A percentile compares a stretch with the other conserved stretches of the same genome.
Conservation (phyloP, 495 filamentous ascomycete genomes). For the Chlorociboria aeruginascens region DNA sequence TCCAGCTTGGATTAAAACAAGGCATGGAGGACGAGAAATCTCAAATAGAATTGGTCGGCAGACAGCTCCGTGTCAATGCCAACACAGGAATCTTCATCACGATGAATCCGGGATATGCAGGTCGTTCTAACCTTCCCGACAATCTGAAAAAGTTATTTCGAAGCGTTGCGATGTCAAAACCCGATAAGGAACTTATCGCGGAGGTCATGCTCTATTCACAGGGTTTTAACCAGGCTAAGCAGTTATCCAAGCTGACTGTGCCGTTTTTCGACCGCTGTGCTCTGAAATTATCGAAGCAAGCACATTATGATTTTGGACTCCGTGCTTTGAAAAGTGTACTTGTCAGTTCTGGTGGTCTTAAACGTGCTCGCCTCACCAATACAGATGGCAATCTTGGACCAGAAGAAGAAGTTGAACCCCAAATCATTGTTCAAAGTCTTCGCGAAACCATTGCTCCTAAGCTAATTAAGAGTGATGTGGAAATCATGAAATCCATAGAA, state of each 20-base stretch:
- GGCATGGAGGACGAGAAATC: conserved; percentile 63
- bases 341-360: conserved; percentile 90
- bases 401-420: conserved; percentile 77
- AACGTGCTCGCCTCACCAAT: conserved; percentile 64
- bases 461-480: conserved; percentile 80
- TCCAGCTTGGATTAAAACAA: conserved; percentile 85
- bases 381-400: conserved; percentile 43
- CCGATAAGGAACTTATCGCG: conserved; percentile 97
- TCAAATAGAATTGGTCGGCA: conserved; percentile 86
- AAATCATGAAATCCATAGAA: conserved; percentile 78
- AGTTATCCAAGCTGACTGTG: conserved; percentile 84
- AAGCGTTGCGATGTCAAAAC: conserved; percentile 98
- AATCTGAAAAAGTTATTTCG: conserved; percentile 99
- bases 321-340: conserved; percentile 97
- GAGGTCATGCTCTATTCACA: conserved; percentile 99
- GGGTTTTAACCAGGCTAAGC: conserved; percentile 91
- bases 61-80: conserved; percentile 72
- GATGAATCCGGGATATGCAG: conserved; percentile 99
- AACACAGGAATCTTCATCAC: conserved; percentile 99
- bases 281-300: conserved; percentile 75
- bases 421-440: conserved; percentile 96
- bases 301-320: conserved; percentile 97
- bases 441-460: conserved; percentile 98
- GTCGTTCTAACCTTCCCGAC: conserved; percentile 92
- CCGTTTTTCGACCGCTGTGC: conserved; percentile 94